Evolutionary conservation across 2,329 filamentous ascomycete species (phyloP), one percentile per base, ranked within the genome.

Genomic region (Nemania sp.): DNA sequence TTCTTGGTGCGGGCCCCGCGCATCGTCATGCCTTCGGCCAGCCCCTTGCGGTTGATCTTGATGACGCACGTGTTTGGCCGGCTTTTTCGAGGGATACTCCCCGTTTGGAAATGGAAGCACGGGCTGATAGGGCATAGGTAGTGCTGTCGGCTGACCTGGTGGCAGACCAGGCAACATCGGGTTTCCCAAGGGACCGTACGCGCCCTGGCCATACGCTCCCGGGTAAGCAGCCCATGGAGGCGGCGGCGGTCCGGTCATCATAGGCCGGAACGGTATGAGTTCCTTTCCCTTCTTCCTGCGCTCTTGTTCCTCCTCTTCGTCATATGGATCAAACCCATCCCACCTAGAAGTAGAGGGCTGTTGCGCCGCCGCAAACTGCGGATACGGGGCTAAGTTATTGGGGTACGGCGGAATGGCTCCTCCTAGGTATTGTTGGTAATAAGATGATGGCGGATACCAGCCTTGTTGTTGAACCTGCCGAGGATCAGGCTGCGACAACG

Each of bases 211-310:
- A 50, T 51, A 52, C 12, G 49, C 47, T 48, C 55, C 62, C 11
- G 48, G 46, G 35, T 57, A 57, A 35, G 34, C n/a, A 18, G 37
- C 17, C 56, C 52, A 62, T 32, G 45, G 32, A 6, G 54, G 49
- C n/a, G 54, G 49, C n/a, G 45, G 50, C 20, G 35, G 39, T 9
- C 48, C 50, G 35, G 45, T 58, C 34, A 48, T 48, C 2, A 47
- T 34, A 11, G 51, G 49, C n/a, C 51, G 12, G 13, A 43, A 13
- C n/a, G 52, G 60, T 17, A 63, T 50, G 35, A 65, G n/a, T 34
- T 65, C 63, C 32, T 63, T 63, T 46, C 63, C 63, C 20, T 57
- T 63, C 25, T 61, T 63, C 51, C 50, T 60, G 39, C 57, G 57
- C 54, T 61, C 60, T 12, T 60, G 54, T 12, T 56, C 47, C 25